These are phyloP conservation scores for Solanum ossicruentum DNA, from an alignment of 257 asterid species.

Conservation along the genomic window DNA sequence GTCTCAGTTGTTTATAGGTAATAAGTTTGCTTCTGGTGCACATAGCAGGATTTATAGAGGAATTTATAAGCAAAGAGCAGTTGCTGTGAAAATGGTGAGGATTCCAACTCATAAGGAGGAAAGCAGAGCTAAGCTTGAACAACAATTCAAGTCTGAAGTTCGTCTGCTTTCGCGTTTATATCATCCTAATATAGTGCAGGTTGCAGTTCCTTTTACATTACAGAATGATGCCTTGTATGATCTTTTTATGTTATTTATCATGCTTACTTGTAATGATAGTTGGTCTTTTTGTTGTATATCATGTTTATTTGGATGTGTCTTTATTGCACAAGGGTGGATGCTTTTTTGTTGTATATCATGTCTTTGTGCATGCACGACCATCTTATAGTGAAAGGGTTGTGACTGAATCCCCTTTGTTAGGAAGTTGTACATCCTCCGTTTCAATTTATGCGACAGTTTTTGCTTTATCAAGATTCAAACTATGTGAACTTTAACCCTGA, in stretches of 20 bases:
- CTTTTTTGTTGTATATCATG: background rate
- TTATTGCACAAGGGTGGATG: background rate
- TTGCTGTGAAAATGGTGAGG: conserved; percentile 77
- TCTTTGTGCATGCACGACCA: background rate
- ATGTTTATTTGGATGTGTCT: background rate
- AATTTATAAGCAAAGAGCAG: conserved; percentile 65
- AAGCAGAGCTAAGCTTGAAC: conserved; percentile 29
- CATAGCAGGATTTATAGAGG: conserved; percentile 78
- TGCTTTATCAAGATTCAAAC: background rate
- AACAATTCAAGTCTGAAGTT: conserved; percentile 36
- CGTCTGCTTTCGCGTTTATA: conserved; percentile 35
- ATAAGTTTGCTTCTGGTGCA: conserved; percentile 76
- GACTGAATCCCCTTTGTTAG: no score
- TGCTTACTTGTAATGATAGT: background rate
- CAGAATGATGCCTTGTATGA: background rate
- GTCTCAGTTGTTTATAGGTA: conserved; percentile 72
- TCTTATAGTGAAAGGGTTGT: background rate
- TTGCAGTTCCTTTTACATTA: background rate
- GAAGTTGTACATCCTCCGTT: background rate
- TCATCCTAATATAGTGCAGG: conserved; percentile 38
- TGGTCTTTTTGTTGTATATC: background rate
- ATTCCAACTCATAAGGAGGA: conserved; percentile 46
- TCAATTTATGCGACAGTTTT: background rate
- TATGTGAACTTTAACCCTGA: conserved; percentile 18
- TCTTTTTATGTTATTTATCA: background rate